Percentiles rank a stretch among this genome's conserved stretches.
phyloP scores from a whole-genome alignment of 1,139 yeast genomes.

The Pichia sp. region DNA sequence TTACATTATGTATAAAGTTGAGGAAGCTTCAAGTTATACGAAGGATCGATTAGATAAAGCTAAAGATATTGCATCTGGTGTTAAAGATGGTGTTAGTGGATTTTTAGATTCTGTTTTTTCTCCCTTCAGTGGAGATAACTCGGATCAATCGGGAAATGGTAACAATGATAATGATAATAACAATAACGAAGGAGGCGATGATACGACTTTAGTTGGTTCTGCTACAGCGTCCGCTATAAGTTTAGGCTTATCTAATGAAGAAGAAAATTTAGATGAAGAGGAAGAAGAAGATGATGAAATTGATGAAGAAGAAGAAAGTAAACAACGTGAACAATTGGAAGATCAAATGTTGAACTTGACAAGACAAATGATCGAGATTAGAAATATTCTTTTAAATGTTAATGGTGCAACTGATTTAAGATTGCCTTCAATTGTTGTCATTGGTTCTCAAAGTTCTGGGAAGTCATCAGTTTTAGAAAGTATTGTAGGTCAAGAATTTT shows the following conservation, averaged over 20 bases:
- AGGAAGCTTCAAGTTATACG: constrained; percentile 72
- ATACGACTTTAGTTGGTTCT: constrained; percentile 11
- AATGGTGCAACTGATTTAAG: constrained; percentile 69
- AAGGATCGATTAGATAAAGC: constrained; percentile 56
- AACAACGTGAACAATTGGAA: constrained; percentile 48
- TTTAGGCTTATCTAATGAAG: constrained; percentile 3
- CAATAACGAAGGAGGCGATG: constrained; percentile 12
- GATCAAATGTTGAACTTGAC: constrained; percentile 82
- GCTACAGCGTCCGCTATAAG: constrained; percentile 16
- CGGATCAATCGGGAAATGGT: constrained; percentile 18
- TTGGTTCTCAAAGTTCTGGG: constrained; percentile 97
- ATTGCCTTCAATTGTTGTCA: constrained; percentile 90
- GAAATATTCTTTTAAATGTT: constrained; percentile 68
- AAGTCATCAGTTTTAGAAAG: constrained; percentile 91
- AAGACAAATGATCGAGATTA: constrained; percentile 92
- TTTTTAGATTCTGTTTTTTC: constrained; percentile 29
- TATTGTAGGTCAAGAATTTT: constrained; percentile 89
- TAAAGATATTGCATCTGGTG: constrained; percentile 46
- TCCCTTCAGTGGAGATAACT: constrained; percentile 23
- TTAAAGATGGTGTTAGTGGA: constrained; percentile 41
- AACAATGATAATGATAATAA: constrained; percentile 22
- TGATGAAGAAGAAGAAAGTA: constrained; percentile 31
- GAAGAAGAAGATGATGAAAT: constrained; percentile 37
- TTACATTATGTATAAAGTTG: constrained; percentile 83
- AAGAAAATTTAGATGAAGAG: constrained; percentile 18